Base-by-base conservation (phyloP, 352 stramenopile species). In the Thalassiosira allenii region DNA sequence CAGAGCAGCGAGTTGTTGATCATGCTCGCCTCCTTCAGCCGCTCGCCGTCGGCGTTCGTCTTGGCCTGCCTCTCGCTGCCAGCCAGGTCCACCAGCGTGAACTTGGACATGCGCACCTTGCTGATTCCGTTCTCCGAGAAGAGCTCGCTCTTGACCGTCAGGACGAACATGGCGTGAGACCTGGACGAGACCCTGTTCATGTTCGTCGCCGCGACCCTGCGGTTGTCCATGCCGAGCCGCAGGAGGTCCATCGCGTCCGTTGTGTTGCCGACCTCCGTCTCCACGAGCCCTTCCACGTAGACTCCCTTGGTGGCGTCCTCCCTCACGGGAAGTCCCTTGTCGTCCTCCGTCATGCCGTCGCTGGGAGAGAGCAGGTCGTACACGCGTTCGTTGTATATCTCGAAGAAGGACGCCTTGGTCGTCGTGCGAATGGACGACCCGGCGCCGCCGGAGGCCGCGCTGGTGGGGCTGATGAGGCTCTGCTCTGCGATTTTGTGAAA, bases 1-100 rank as follows among this genome's bases (percentile, higher is more conserved):
- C 95, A 95, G 1, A 94, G 97, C 0, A 99, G 86, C 12, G 94
- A 98, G 11, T 95, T 93, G 81, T 99, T 99, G 86, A 99, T 99
- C 76, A 95, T 97, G 64, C 97, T 95, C 17, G 96, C 96, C 75
- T 99, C 97, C 84, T 98, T 98, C 0, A 98, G 82, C 3, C 96
- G 89, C 30, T 98, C 92, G 0, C 96, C 97, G 52, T 92, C 96
- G 0, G 96, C 94, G 17, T 52, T 58, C 0, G 77, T 87, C 6
- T 44, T 59, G 20, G 78, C 83, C 67, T 84, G 77, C 4, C 82
- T 23, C 53, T 89, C 82, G 22, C 44, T 75, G 23, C 82, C 82
- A n/a, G 82, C 82, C 20, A 89, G 34, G 62, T 89, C 82, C 0
- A 87, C 81, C 47, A 89, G 51, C 1, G 82, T 87, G 47, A 89